Base-by-base conservation (phyloP, 345 rosid species). In the Aquilaria sinensis region DNA sequence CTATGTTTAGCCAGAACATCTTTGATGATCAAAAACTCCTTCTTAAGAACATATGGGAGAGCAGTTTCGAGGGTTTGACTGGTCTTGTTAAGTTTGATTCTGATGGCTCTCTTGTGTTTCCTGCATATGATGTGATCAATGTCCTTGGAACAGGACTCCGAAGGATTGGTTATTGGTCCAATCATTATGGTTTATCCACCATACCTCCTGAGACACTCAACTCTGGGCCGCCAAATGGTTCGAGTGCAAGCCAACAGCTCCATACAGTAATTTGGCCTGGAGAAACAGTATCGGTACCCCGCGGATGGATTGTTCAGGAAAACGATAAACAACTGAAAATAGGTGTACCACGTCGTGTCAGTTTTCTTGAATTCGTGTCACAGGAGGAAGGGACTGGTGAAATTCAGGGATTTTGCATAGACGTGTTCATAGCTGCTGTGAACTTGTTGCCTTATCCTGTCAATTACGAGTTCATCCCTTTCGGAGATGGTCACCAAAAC, bases 291-390 rank as follows among this genome's bases (percentile, higher is more conserved):
- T 76, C 78, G 67, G 79, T 5, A 61, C 98, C 97, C 5, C 96
- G 88, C 56, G 98, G 98, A 65, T 87, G 97, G 97, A 82, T 80
- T 58, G 73, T 89, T 71, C 87, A 96, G 50, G 75, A 71, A 49
- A 48, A 70, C 13, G 46, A 69, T 15, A 82, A 76, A 37, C 96
- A 91, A 9, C 59, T 93, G 73, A 81, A 83, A 74, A 81, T 93
- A 70, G 90, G 80, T 63, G 82, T 93, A 57, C 98, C 98, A n/a
- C 50, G 73, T 43, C 80, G 97, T 78, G 79, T 75, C 63, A 90
- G 98, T 74, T 93, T 84, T 69, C 79, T 71, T 55, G 88, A 81
- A 2, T 93, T 89, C 81, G 88, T 80, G 52, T 73, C 90, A 14
- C 75, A 82, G 74, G 75, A 30, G 31, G 68, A 77, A 51, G 77